Evolutionary conservation across 163 green algal genomes (phyloP).

Genomic region (Scenedesmus sp.): DNA sequence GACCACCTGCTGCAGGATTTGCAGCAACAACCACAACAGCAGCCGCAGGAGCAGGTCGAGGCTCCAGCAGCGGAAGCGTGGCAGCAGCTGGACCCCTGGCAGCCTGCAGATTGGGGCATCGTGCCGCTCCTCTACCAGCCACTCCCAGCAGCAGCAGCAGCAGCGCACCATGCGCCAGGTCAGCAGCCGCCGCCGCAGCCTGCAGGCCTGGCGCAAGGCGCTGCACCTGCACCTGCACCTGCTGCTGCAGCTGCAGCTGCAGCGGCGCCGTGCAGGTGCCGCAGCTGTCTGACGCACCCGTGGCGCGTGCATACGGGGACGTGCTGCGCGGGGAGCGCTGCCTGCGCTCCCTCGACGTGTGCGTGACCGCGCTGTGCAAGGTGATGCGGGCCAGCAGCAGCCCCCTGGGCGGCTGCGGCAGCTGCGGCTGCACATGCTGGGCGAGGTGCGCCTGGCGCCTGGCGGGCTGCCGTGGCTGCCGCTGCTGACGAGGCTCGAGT

Average conservation of each 20-base stretch:
- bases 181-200: conserved; percentile 25
- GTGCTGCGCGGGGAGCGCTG: conserved; percentile 20
- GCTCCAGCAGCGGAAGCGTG: not conserved
- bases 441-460: conserved; percentile 8
- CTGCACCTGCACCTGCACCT: not conserved
- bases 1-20: conserved; percentile 11
- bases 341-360: conserved; percentile 12
- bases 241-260: not conserved
- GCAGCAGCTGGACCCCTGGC: not conserved
- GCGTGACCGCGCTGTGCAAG: conserved; percentile 33
- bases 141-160: not conserved
- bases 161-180: not conserved
- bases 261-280: not conserved
- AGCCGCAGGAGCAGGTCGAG: not conserved
- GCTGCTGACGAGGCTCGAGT: conserved; percentile 22
- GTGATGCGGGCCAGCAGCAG: conserved; percentile 4
- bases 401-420: not conserved
- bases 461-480: conserved; percentile 30
- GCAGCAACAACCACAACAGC: not conserved
- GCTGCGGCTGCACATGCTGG: conserved; percentile 39
- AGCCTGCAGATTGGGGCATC: not conserved
- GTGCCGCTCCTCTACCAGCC: not conserved
- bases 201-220: not conserved
- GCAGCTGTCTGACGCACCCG: not conserved
- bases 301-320: not conserved